A percentile compares a stretch with the other conserved stretches of the same genome.
These are phyloP conservation scores for Paecilomyces fulvus DNA, from an alignment of 2,329 filamentous ascomycete genomes.

Conservation along the genomic window DNA sequence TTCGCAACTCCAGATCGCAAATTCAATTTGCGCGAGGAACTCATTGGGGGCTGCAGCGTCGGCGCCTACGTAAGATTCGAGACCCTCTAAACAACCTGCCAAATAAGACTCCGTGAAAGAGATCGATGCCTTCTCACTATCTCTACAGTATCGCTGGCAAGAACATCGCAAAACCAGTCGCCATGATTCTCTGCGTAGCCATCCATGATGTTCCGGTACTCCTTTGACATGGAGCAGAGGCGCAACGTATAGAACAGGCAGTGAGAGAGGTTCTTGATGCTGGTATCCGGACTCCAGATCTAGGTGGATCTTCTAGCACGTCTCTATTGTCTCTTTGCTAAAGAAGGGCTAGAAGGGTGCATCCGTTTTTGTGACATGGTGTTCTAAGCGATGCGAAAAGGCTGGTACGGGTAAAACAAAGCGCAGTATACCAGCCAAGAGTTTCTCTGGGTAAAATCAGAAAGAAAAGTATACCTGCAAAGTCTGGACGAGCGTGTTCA, in stretches of 20 bases:
- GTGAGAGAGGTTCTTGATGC: slow-evolving; percentile 68
- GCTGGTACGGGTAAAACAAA: no score
- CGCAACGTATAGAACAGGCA: slow-evolving; percentile 67
- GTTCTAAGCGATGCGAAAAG: no score
- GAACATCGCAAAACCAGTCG: slow-evolving; percentile 80
- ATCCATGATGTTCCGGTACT: slow-evolving; percentile 96
- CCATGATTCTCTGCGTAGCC: slow-evolving; percentile 78
- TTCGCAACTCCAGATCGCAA: slow-evolving; percentile 61
- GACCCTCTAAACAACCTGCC: background rate
- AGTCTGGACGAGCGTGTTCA: background rate
- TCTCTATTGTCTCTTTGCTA: slow-evolving; percentile 59
- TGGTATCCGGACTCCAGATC: slow-evolving; percentile 68
- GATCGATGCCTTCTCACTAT: slow-evolving; percentile 47
- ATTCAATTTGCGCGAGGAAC: slow-evolving; percentile 76
- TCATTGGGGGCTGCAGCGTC: slow-evolving; percentile 71
- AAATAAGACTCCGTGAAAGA: background rate
- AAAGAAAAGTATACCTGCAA: no score
- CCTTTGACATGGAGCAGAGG: slow-evolving; percentile 65
- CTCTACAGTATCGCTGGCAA: slow-evolving; percentile 77
- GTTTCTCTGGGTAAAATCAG: no score
- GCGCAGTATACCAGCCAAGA: no score
- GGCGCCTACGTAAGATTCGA: slow-evolving; percentile 25
- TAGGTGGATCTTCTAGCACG: slow-evolving; percentile 65
- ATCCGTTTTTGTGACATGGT: background rate
- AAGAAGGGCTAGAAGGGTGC: slow-evolving; percentile 29